These are phyloP conservation scores for Blastobotrys robertii DNA, from an alignment of 805 yeast genomes.

Conservation along the genomic window DNA sequence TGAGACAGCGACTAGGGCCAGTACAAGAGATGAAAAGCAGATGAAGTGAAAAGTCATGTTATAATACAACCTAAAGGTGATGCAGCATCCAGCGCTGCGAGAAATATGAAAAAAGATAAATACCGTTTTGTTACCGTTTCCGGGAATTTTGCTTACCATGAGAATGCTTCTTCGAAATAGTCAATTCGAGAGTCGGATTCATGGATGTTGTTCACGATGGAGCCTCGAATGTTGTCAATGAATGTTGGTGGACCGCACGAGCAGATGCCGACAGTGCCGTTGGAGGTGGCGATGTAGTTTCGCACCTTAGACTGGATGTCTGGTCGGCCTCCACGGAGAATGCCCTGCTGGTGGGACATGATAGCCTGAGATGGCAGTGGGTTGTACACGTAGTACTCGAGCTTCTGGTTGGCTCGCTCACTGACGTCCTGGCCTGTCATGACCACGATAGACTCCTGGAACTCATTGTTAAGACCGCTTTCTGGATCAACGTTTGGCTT, in stretches of 20 bases:
- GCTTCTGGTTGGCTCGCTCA: neutral
- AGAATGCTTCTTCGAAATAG: constrained; percentile 29
- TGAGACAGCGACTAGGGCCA: too few species aligned
- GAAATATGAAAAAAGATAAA: neutral
- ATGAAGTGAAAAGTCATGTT: too few species aligned
- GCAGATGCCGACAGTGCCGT: constrained; percentile 38
- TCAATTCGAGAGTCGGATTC: constrained; percentile 17
- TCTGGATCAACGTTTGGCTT: too few species aligned
- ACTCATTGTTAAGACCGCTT: neutral
- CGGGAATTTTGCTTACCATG: constrained; percentile 20
- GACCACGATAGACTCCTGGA: neutral
- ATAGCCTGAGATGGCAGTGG: neutral
- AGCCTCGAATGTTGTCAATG: constrained; percentile 44
- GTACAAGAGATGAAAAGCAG: neutral
- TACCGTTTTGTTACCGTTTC: neutral
- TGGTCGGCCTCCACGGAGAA: constrained; percentile 6
- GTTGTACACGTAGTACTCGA: constrained; percentile 1
- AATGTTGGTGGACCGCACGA: constrained; percentile 52
- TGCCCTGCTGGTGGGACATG: neutral
- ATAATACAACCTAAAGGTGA: too few species aligned
- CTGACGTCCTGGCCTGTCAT: constrained; percentile 1
- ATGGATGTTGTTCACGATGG: constrained; percentile 22
- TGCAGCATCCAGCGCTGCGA: too few species aligned
- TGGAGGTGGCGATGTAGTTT: constrained; percentile 4
- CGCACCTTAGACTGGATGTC: constrained; percentile 7